Percentiles rank a stretch among this genome's conserved stretches.
Conservation (phyloP, 1,139 yeast species). For the Kodamaea anthophila region DNA sequence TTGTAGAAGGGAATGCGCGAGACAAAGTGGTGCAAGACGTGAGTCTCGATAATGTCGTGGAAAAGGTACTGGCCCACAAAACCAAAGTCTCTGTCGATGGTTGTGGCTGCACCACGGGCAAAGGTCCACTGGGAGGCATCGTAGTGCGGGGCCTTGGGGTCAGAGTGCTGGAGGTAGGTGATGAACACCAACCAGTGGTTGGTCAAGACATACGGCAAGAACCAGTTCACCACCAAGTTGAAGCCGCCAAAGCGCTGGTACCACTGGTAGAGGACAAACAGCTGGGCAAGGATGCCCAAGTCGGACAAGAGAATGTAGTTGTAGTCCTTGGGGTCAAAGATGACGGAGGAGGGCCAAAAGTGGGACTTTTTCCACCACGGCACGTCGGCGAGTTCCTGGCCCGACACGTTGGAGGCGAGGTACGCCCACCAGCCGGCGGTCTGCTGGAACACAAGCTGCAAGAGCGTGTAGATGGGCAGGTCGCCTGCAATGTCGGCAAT, state of each 20-base stretch:
- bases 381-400: slow-evolving; percentile 50
- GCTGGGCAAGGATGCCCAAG: slow-evolving; percentile 43
- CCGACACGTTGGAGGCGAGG: slow-evolving; percentile 47
- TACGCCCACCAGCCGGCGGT: slow-evolving; percentile 48
- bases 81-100: slow-evolving; percentile 80
- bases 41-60: slow-evolving; percentile 89
- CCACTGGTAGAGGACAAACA: slow-evolving; percentile 43
- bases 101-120: slow-evolving; percentile 86
- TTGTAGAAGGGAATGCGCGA: slow-evolving; percentile 84
- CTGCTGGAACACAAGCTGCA: slow-evolving; percentile 44
- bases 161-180: slow-evolving; percentile 81
- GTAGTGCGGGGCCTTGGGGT: slow-evolving; percentile 76
- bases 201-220: slow-evolving; percentile 50
- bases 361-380: slow-evolving; percentile 39
- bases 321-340: slow-evolving; percentile 50
- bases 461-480: slow-evolving; percentile 46
- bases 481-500: slow-evolving; percentile 49
- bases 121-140: slow-evolving; percentile 72
- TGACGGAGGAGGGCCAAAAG: slow-evolving; percentile 48
- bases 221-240: slow-evolving; percentile 45
- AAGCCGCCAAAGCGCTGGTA: slow-evolving; percentile 41
- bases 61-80: slow-evolving; percentile 73
- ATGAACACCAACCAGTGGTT: slow-evolving; percentile 76
- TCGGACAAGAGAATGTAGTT: slow-evolving; percentile 51
- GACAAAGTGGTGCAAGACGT: slow-evolving; percentile 79